Evolutionary conservation across 768 basidiomycete species (phyloP), one percentile per base, ranked within the genome.

Genomic region (Xerocomellus dryophilus): DNA sequence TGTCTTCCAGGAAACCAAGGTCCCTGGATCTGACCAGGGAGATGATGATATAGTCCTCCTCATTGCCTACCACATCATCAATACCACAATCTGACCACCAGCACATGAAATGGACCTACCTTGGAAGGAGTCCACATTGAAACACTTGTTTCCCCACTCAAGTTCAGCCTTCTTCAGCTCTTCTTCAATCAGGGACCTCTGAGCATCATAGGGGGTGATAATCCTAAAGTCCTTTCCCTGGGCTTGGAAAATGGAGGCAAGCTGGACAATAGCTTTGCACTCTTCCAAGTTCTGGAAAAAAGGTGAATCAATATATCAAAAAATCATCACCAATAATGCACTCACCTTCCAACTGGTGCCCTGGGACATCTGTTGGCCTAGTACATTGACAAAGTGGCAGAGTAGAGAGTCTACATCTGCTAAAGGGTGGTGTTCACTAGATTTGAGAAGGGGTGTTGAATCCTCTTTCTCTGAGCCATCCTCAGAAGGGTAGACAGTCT

Each of bases 171-270:
- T 39, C 59, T 83, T 78, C 63, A 93, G 77, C 17, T 65, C 65
- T 6, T 72, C 63, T 67, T 91, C 86, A 66, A 93, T 78, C 4
- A 68, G 47, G 45, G 66, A 76, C 12, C 86, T 76, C 65, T 93
- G 90, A 7, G 76, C 81, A 67, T 88, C 88, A 76, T 93, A 93
- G 0, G 90, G 90, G 10, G 88, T 91, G 47, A 93, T 86, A 41
- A 93, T 82, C 31, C 78, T 76, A 66, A 77, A 92, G 0, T 71
- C 68, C 56, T 74, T 78, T 0, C 66, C 57, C 47, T 80, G 66
- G 4, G 72, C 68, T 61, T 88, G 77, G 38, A 90, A 78, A 40
- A 80, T 75, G 38, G 68, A 60, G 39, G 86, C 83, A 62, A 92
- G 71, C 49, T 78, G 70, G 9, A 90, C 54, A 34, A 86, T 78